These are phyloP conservation scores for Psilocybe sp. DNA, from an alignment of 768 basidiomycete genomes.

Conservation along the genomic window DNA sequence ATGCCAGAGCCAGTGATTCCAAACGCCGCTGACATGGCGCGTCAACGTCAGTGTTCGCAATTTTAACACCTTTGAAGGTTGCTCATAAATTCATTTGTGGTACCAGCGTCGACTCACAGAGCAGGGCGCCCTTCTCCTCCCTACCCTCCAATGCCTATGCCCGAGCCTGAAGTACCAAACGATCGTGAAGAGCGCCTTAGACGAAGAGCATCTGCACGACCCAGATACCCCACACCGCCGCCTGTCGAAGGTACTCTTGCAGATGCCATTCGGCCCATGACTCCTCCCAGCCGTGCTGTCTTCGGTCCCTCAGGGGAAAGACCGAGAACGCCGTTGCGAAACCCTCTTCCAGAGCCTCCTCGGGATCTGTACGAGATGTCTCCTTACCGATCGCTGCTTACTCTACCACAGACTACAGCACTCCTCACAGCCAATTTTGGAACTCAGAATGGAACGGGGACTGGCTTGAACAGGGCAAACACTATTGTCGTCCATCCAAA, in stretches of 20 bases:
- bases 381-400: slow-evolving; percentile 54
- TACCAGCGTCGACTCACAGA: too few species aligned
- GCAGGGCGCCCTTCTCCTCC: background rate
- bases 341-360: slow-evolving; percentile 67
- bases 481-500: slow-evolving; percentile 2
- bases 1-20: slow-evolving; percentile 1
- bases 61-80: background rate
- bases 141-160: slow-evolving; percentile 17
- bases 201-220: slow-evolving; percentile 11
- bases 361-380: slow-evolving; percentile 55
- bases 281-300: slow-evolving; percentile 22
- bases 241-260: slow-evolving; percentile 22
- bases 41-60: background rate
- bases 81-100: too few species aligned
- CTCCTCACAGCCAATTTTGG: slow-evolving; percentile 32
- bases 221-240: slow-evolving; percentile 13
- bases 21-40: background rate
- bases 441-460: slow-evolving; percentile 9
- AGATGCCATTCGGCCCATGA: slow-evolving; percentile 29
- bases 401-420: slow-evolving; percentile 46
- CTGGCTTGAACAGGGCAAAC: too few species aligned
- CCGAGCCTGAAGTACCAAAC: slow-evolving; percentile 10
- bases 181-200: slow-evolving; percentile 5
- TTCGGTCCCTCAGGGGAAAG: slow-evolving; percentile 27
- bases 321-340: slow-evolving; percentile 25